Conservation (phyloP, 441 rosid species). For the Biscutella laevigata region DNA sequence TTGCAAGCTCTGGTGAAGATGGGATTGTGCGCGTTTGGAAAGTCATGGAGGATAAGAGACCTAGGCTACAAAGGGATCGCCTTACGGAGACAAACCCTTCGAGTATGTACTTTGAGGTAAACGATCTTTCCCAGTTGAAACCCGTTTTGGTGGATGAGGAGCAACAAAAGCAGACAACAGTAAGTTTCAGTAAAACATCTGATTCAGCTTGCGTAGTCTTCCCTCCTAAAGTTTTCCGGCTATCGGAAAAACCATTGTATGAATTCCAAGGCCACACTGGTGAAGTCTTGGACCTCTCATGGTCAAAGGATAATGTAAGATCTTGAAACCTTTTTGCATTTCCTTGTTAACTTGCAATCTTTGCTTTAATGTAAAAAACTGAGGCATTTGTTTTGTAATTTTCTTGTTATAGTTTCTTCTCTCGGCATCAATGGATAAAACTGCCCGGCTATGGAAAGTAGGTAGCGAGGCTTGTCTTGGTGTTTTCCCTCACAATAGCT, state of each 20-base stretch:
- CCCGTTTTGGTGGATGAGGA: conserved; percentile 41
- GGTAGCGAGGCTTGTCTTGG: conserved; percentile 28
- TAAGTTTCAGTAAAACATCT: conserved; percentile 46
- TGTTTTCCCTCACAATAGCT: conserved; percentile 29
- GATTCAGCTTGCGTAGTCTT: conserved; percentile 61
- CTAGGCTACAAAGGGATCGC: conserved; percentile 32
- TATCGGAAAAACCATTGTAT: conserved; percentile 51
- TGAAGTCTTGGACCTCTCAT: conserved; percentile 57
- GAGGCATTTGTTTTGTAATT: conserved; percentile 34
- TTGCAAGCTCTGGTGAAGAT: conserved; percentile 67
- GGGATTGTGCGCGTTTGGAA: conserved; percentile 53
- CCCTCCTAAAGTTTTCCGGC: conserved; percentile 56
- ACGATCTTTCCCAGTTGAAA: conserved; percentile 49
- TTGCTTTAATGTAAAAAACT: conserved; percentile 65
- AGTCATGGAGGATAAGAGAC: conserved; percentile 48
- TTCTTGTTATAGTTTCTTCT: conserved; percentile 24
- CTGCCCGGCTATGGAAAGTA: conserved; percentile 28
- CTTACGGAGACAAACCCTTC: conserved; percentile 49
- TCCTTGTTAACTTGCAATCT: neutral
- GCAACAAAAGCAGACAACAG: conserved; percentile 33
- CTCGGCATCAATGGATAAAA: conserved; percentile 28
- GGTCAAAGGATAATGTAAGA: conserved; percentile 64
- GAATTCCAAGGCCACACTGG: conserved; percentile 54
- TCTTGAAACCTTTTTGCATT: neutral
- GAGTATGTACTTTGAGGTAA: conserved; percentile 51